Base-by-base conservation (phyloP, 169 alveolate genomes). In the Condylostoma magnum region DNA sequence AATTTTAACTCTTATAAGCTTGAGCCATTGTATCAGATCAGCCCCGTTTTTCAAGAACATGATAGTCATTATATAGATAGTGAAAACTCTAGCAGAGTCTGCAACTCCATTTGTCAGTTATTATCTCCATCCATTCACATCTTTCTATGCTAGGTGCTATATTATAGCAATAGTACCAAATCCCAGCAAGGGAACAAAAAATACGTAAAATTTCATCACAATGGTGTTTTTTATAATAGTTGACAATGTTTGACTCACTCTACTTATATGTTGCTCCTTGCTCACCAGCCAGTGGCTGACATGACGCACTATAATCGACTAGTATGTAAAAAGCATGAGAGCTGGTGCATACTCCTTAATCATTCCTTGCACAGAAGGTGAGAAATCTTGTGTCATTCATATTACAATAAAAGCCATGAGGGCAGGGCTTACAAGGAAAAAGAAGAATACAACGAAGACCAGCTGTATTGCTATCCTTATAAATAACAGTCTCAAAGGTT, bases 41-140 rank as follows among this genome's bases (percentile, higher is more conserved):
- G 58, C 22, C 12, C 73, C 73, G 60, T 44, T 41, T 44, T 63
- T 63, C 57, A 63, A 63, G 30, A 63, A 63, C 8, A 34, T 44
- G 46, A 63, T 12, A n/a, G 38, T 54, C 22, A 63, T 63, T 27
- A 63, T 46, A 34, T 27, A 63, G 30, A 63, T 63, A 10, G 73
- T 63, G 41, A 63, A 63, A 34, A 63, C 22, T 22, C n/a, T 36
- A 38, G 46, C 73, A 18, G 73, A 63, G 46, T 20, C 22, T 20
- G 73, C 73, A 0, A 57, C 73, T 4, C 46, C 41, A 27, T 63
- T 63, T 15, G 73, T 41, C 6, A 63, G 18, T 12, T 22, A 54
- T 18, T 33, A 20, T 2, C 46, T 28, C 58, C 58, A 41, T 20
- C 33, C 73, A 18, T 46, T 33, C 10, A 38, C 22, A 38, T 46